Evolutionary conservation across 2,329 filamentous ascomycete genomes (phyloP).

Genomic region (Hymenoscyphus albidus): DNA sequence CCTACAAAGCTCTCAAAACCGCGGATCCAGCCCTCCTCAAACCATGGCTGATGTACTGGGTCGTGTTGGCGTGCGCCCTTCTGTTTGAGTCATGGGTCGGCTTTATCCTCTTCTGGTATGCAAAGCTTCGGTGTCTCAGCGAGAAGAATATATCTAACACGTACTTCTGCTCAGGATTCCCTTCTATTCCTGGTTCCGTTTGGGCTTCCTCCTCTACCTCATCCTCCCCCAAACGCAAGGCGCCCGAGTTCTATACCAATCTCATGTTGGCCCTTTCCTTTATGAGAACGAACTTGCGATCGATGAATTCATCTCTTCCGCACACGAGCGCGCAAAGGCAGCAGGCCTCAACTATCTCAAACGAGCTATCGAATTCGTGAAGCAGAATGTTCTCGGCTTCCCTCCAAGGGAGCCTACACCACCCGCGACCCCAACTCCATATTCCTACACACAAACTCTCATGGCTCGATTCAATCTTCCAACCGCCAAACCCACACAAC

Average conservation of each 20-base stretch:
- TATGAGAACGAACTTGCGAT: conserved; percentile 82
- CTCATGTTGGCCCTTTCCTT: conserved; percentile 84
- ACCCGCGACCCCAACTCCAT: conserved; percentile 44
- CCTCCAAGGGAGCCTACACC: conserved; percentile 50
- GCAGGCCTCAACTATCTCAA: conserved; percentile 75
- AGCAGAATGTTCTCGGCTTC: conserved; percentile 74
- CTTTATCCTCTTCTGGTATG: conserved; percentile 78
- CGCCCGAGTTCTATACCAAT: conserved; percentile 78
- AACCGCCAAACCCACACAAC: conserved; percentile 50
- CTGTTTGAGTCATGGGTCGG: conserved; percentile 83
- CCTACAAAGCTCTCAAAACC: conserved; percentile 95
- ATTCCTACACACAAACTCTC: conserved; percentile 71
- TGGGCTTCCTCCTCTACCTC: conserved; percentile 85
- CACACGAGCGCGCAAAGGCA: conserved; percentile 73
- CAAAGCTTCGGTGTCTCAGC: not conserved
- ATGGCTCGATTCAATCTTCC: conserved; percentile 86
- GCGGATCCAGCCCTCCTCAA: conserved; percentile 83
- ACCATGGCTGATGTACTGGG: conserved; percentile 99
- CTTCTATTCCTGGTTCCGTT: conserved; percentile 88
- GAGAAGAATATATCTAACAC: conserved; percentile 8
- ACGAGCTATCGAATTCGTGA: conserved; percentile 65
- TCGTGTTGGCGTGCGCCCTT: conserved; percentile 77
- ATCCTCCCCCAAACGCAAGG: conserved; percentile 98
- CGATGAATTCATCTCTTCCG: conserved; percentile 79
- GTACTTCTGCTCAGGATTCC: conserved; percentile 60